These are phyloP conservation scores for Barnettozyma siamensis DNA, from an alignment of 805 yeast genomes.

Conservation along the genomic window DNA sequence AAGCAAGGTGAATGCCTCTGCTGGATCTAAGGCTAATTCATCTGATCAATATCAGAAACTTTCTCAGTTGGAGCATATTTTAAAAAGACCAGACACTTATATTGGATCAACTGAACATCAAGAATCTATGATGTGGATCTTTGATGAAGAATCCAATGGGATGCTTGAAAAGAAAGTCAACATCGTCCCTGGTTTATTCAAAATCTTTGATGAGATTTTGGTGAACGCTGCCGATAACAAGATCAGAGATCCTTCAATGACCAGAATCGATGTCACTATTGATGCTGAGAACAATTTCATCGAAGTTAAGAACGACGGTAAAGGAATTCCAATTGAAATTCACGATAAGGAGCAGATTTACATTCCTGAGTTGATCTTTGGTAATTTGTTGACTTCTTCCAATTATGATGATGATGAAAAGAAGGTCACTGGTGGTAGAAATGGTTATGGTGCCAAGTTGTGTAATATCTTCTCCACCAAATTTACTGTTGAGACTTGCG, in stretches of 20 bases:
- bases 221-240: constrained; percentile 99
- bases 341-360: constrained; percentile 88
- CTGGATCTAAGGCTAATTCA: constrained; percentile 31
- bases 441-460: constrained; percentile 95
- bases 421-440: constrained; percentile 97
- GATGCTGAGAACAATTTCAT: constrained; percentile 70
- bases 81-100: constrained; percentile 96
- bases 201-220: constrained; percentile 92
- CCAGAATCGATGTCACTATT: constrained; percentile 74
- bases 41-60: constrained; percentile 85
- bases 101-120: constrained; percentile 90
- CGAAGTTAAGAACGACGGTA: constrained; percentile 86
- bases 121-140: constrained; percentile 80
- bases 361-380: constrained; percentile 94
- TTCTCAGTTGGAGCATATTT: constrained; percentile 91
- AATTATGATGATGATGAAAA: constrained; percentile 94
- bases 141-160: constrained; percentile 54
- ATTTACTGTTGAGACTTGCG: constrained; percentile 86
- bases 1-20: constrained; percentile 6
- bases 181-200: constrained; percentile 93
- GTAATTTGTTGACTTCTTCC: constrained; percentile 88
- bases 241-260: constrained; percentile 90
- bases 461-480: constrained; percentile 93
- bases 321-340: constrained; percentile 91
- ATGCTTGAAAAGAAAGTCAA: constrained; percentile 59